A percentile compares a stretch with the other conserved stretches of the same genome.
Conservation (phyloP, 2,329 filamentous ascomycete genomes). For the Apiospora malaysiana region DNA sequence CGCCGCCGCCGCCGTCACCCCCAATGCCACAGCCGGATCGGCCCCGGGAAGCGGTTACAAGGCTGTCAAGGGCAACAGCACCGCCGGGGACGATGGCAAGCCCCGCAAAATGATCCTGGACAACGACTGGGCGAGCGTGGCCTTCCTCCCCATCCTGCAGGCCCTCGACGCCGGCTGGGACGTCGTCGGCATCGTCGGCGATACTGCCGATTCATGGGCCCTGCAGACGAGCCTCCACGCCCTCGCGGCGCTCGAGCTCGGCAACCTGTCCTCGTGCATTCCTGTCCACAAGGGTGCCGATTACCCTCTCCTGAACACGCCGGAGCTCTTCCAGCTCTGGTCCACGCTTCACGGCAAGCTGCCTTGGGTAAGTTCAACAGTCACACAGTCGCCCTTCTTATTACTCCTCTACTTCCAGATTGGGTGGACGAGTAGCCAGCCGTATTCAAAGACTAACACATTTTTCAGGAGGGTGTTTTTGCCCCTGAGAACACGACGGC, state of each 20-base stretch:
- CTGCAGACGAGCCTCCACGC: conserved; percentile 51
- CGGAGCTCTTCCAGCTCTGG: conserved; percentile 50
- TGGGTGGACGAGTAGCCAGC: background rate
- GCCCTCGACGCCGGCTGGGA: conserved; percentile 51
- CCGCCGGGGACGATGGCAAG: conserved; percentile 21
- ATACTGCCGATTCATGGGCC: conserved; percentile 53
- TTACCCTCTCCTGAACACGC: conserved; percentile 54
- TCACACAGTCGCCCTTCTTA: conserved; percentile 33
- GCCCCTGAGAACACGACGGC: conserved; percentile 48
- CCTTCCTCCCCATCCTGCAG: conserved; percentile 50
- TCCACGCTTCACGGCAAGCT: conserved; percentile 49
- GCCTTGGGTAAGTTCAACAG: conserved; percentile 51
- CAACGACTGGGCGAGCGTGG: conserved; percentile 51
- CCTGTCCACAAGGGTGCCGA: conserved; percentile 53
- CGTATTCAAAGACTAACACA: background rate
- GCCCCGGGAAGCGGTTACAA: background rate
- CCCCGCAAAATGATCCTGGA: conserved; percentile 44
- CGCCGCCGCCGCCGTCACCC: background rate
- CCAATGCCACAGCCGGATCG: background rate
- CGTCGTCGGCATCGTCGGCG: conserved; percentile 45
- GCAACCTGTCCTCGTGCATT: conserved; percentile 50
- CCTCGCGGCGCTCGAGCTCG: conserved; percentile 52
- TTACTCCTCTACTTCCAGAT: background rate
- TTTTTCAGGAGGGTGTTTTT: conserved; percentile 47
- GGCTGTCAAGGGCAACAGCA: background rate